Evolutionary conservation across 164 flowering plant genomes (phyloP).

Genomic region (Piper betle): DNA sequence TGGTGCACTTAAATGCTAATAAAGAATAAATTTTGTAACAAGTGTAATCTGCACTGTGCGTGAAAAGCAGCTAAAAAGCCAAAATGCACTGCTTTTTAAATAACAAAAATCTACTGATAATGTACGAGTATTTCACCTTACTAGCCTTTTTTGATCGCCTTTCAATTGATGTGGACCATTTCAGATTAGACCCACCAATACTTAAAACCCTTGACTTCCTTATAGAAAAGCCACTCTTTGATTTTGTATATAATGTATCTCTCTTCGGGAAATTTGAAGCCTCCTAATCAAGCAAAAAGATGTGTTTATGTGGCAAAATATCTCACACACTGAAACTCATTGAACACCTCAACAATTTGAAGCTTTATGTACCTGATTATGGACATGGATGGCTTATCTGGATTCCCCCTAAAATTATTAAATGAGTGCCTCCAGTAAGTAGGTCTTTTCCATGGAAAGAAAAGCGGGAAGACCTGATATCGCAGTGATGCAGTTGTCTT

Average conservation of each 20-base stretch:
- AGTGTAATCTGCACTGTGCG: no score
- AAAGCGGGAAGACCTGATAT: constrained; percentile 28
- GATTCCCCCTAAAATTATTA: constrained; percentile 13
- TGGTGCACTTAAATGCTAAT: no score
- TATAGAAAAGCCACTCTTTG: constrained; percentile 68
- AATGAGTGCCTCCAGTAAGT: constrained; percentile 30
- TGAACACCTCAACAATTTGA: neutral
- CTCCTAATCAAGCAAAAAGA: constrained; percentile 32
- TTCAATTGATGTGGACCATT: constrained; percentile 95
- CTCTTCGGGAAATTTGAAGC: constrained; percentile 45
- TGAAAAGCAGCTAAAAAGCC: neutral
- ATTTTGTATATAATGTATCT: constrained; percentile 70
- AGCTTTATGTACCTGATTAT: constrained; percentile 28
- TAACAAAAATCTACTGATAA: neutral
- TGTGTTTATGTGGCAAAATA: neutral
- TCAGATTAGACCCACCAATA: constrained; percentile 68
- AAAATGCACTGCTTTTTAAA: neutral
- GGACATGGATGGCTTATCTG: constrained; percentile 28
- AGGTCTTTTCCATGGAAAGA: constrained; percentile 73
- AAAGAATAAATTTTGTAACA: no score
- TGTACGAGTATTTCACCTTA: constrained; percentile 40
- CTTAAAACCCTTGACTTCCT: constrained; percentile 72
- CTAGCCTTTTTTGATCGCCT: constrained; percentile 59
- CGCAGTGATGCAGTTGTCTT: constrained; percentile 9
- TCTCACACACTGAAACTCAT: neutral